Conservation (phyloP, 192 early-diverging fungal species). For the Backusella tarrabulga region DNA sequence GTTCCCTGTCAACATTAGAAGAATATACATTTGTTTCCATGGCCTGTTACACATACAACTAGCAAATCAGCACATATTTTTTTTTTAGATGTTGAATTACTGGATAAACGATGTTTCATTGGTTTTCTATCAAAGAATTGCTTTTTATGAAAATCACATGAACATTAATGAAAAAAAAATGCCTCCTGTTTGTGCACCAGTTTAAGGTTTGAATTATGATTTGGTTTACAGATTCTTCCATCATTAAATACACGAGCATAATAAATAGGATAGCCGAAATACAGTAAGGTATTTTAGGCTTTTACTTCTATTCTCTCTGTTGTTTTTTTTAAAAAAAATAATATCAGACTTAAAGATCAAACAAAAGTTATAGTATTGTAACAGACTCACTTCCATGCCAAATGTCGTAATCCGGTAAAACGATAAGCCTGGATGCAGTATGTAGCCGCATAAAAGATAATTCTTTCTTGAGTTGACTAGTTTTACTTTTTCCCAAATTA, state of each 20-base stretch:
- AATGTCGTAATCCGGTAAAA: conserved; percentile 1
- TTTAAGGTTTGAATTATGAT: neutral
- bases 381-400: neutral
- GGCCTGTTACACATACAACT: neutral
- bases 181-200: neutral
- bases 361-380: neutral
- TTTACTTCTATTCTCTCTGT: neutral
- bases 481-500: neutral
- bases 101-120: conserved; percentile 4
- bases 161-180: neutral
- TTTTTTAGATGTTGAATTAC: neutral
- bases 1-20: neutral
- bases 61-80: neutral
- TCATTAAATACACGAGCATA: neutral
- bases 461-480: neutral
- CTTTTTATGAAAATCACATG: conserved; percentile 2
- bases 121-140: neutral
- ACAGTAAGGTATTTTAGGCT: neutral
- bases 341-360: neutral
- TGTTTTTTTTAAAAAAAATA: neutral
- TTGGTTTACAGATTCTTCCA: neutral
- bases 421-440: neutral
- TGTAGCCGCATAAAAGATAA: neutral
- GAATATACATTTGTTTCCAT: neutral
- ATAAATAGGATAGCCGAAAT: neutral